A percentile compares a stretch with the other conserved stretches of the same genome.
phyloP scores from a whole-genome alignment of 176 grass and related monocot species.

The Triticum urartu region DNA sequence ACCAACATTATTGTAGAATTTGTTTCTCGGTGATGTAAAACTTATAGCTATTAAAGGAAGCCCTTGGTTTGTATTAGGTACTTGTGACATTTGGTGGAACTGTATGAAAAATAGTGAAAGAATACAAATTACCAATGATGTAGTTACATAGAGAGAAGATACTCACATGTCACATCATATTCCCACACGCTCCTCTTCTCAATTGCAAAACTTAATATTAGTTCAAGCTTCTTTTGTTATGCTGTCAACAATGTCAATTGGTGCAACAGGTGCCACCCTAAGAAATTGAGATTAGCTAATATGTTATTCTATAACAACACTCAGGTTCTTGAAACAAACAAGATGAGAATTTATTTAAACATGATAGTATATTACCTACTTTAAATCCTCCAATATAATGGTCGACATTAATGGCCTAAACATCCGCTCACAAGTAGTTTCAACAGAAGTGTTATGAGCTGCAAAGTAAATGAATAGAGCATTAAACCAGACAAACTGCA shows the following conservation, averaged over 20 bases:
- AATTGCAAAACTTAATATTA: slow-evolving; percentile 69
- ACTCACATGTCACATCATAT: slow-evolving; percentile 79
- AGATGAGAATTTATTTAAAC: slow-evolving; percentile 19
- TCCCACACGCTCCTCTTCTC: slow-evolving; percentile 74
- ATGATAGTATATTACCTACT: slow-evolving; percentile 91
- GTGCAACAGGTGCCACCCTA: slow-evolving; percentile 68
- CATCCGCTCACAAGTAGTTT: slow-evolving; percentile 82
- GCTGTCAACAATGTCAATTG: slow-evolving; percentile 83
- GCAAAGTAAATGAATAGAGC: slow-evolving; percentile 7
- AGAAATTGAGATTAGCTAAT: slow-evolving; percentile 17
- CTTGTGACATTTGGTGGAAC: no score
- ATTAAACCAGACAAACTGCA: neutral
- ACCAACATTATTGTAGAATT: neutral
- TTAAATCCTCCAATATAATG: slow-evolving; percentile 89
- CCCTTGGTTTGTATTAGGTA: no score
- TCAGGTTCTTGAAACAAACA: neutral
- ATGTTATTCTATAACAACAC: neutral
- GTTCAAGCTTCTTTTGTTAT: slow-evolving; percentile 74
- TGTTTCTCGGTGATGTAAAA: no score
- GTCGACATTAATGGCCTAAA: slow-evolving; percentile 81
- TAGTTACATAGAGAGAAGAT: slow-evolving; percentile 8
- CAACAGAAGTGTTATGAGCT: slow-evolving; percentile 90
- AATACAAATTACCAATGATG: neutral
- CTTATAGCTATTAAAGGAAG: no score
- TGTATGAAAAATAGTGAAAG: no score